Base-by-base conservation (phyloP, 306 rosid species). In the Vachellia pachyceras region DNA sequence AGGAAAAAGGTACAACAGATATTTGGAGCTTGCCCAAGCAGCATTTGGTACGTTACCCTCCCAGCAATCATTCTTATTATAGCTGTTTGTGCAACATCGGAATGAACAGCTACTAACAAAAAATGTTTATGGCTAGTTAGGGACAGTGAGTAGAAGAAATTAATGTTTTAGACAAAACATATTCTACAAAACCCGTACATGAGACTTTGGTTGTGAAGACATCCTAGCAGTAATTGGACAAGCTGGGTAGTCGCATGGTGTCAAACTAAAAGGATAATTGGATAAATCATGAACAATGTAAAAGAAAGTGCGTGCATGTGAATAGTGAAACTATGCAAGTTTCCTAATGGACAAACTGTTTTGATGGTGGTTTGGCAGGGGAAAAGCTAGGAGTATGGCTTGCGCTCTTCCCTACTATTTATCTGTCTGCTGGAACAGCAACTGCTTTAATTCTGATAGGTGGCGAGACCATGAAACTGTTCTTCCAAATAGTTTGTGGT, bases 321-420 rank as follows among this genome's bases (percentile, higher is more conserved):
- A 60, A 60, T 23, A 9, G 37, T 58, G 37, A 60, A 60, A 12
- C 35, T 25, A 25, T 10, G 15, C 4, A 25, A 60, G 18, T 11
- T 18, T 25, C 7, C 37, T 60, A 29, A 60, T 11, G 10, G 39
- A 60, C 7, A 10, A 10, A 29, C 67, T 60, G 67, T 55, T 55
- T 12, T 55, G 63, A 3, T 55, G 20, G 63, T 2, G 33, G 12
- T 68, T 79, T 78, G 82, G 82, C 85, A 95, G 99, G 99, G 77
- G 98, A 95, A 89, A 89, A 94, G 80, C 88, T 95, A 85, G 99
- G 99, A 10, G 93, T 95, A 5, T 95, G 99, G 99, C 99, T 95
- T 49, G 96, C 98, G 33, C 94, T 95, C 39, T 95, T 95, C 79
- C 99, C 99, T 3, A 93, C 99, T 22, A 94, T 92, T 35, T 95